Evolutionary conservation across 805 yeast species (phyloP), one percentile per base, ranked within the genome.

Genomic region (Starmera dryadoides): DNA sequence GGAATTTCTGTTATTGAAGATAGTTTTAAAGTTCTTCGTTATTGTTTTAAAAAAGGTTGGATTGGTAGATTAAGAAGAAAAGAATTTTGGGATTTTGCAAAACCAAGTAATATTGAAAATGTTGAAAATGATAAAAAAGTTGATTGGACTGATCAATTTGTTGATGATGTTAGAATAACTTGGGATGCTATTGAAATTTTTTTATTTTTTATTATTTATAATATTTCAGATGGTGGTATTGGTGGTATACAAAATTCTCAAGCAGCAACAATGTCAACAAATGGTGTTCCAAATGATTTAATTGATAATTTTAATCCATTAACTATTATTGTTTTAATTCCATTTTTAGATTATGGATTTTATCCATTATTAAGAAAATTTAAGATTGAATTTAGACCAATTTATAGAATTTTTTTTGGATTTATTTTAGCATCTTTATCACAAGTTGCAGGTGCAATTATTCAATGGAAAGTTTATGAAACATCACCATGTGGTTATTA

Each of bases 211-310:
- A 85, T 88, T 30, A 66, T 84, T 37, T 84, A 78, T 67, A 86
- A 81, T 64, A 82, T 84, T 83, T 58, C 75, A 42, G 79, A 77
- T 63, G 79, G 79, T 60, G 81, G 84, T 52, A 73, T 81, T 42
- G 73, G 86, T 31, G 39, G 44, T 30, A 42, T 52, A 26, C 49
- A 50, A 35, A 52, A 46, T 39, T 52, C 56, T 6, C 87, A 81
- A 57, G 87, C 89, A 34, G 84, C 79, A 42, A 69, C 73, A 47
- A 79, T 83, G 86, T 76, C 81, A 50, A 66, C 74, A 39, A 87
- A 84, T 57, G 84, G 86, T 31, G 69, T 84, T 49, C 93, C 94
- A 48, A 85, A 85, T 56, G 94, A 84, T 68, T 68, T 84, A 50
- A 73, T 84, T 66, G 82, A 79, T 61, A 81, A 78, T 54, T 73